A percentile compares a stretch with the other conserved stretches of the same genome.
These are phyloP conservation scores for Saccharomycopsis schoenii DNA, from an alignment of 805 yeast genomes.

Conservation along the genomic window DNA sequence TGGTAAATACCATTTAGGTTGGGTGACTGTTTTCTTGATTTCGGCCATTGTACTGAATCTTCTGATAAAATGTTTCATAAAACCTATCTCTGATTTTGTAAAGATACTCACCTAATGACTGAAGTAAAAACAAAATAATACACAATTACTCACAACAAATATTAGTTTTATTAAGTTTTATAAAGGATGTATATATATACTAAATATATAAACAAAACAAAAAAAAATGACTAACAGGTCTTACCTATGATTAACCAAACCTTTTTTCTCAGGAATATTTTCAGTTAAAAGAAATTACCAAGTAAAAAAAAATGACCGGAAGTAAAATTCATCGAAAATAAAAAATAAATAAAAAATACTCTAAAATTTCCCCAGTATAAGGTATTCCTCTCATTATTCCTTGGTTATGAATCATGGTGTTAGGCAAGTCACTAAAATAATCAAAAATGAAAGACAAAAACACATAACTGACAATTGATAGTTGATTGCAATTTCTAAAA, in stretches of 20 bases:
- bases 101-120: too few relatives aligned
- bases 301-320: background rate
- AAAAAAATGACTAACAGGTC: too few relatives aligned
- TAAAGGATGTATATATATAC: too few relatives aligned
- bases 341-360: background rate
- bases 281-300: too few relatives aligned
- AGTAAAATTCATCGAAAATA: background rate
- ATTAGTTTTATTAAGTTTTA: too few relatives aligned
- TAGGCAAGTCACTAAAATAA: too few relatives aligned
- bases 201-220: too few relatives aligned
- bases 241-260: background rate
- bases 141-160: background rate
- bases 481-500: too few relatives aligned
- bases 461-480: too few relatives aligned
- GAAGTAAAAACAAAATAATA: background rate
- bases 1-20: slow-evolving; percentile 41
- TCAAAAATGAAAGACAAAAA: too few relatives aligned
- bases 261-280: background rate
- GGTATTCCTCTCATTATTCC: background rate
- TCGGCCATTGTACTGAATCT: slow-evolving; percentile 20
- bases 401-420: too few relatives aligned
- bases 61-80: background rate
- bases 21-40: slow-evolving; percentile 28
- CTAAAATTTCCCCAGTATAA: background rate
- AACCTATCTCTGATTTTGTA: background rate